Evolutionary conservation across 495 filamentous ascomycete genomes (phyloP).

Genomic region (Cladorrhinum samala): DNA sequence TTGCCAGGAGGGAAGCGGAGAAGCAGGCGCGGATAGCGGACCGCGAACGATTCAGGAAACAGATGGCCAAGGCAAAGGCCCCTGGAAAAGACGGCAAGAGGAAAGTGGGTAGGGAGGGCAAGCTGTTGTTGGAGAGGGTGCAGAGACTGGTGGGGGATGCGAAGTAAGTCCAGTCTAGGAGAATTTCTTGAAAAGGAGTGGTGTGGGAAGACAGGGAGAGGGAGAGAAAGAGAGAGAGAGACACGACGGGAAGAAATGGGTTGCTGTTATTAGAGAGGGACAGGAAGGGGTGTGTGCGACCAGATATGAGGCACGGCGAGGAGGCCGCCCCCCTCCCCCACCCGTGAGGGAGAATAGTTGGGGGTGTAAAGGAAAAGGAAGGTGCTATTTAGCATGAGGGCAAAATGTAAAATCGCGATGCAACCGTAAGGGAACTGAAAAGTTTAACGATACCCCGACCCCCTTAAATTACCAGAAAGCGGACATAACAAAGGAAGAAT

Average conservation of each 20-base stretch:
- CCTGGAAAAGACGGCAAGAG: constrained; percentile 71
- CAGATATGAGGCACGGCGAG: not conserved
- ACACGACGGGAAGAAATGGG: no score
- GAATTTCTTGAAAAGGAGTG: constrained; percentile 3
- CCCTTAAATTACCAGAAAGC: no score
- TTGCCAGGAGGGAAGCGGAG: constrained; percentile 50
- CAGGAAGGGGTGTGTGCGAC: no score
- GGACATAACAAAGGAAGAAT: no score
- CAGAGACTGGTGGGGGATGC: constrained; percentile 57
- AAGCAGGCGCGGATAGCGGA: constrained; percentile 51
- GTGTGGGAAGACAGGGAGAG: not conserved
- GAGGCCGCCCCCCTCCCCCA: no score
- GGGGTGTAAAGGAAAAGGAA: no score
- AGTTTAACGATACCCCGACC: no score
- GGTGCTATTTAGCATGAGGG: not conserved
- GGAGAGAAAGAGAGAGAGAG: not conserved
- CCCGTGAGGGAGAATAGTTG: no score
- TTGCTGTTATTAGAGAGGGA: no score
- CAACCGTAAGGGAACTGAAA: no score
- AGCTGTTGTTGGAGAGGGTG: constrained; percentile 74
- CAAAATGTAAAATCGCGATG: not conserved
- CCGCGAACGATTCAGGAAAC: constrained; percentile 57
- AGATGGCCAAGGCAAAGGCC: constrained; percentile 68
- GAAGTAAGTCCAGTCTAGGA: not conserved
- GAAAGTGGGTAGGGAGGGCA: constrained; percentile 80